Evolutionary conservation across 164 flowering plant genomes (phyloP), one percentile per base, ranked within the genome.

Genomic region (Stephania japonica): DNA sequence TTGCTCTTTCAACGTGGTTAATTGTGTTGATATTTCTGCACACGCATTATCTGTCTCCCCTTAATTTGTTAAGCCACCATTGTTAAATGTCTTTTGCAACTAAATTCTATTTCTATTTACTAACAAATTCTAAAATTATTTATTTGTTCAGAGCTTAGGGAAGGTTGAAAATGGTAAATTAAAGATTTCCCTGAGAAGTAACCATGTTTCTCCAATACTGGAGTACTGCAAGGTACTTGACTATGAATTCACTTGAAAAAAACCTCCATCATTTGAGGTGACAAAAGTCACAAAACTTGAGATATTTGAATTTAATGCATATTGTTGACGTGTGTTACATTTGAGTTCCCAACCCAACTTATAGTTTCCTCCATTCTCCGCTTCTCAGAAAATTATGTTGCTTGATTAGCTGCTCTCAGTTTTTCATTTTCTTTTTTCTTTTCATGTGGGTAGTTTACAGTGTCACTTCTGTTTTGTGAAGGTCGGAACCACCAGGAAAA

Each of bases 401-500:
- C 71, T 10, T 16, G n/a, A 26, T 65, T 41, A 44, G 5, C 49
- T 25, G 23, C n/a, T 21, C n/a, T 7, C 24, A 5, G 3, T 56
- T 59, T 59, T 5, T 59, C 6, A 19, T 59, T 59, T n/a, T 59
- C 0, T n/a, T 59, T 56, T 59, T 59, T 7, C 53, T 16, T 9
- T 47, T 47, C 16, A 11, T 47, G 12, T 8, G 53, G 53, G 53
- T 65, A 18, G 19, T 69, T 59, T 64, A 67, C 42, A 70, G 56
- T 12, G 50, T 59, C 49, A 49, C 26, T 73, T 70, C 25, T 13
- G 12, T 70, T 24, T 77, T 41, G 9, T 81, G 81, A 70, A 95
- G 99, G 84, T 90, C 65, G 99, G 97, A 79, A 74, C 78, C 66
- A 91, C 99, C 49, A 88, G 99, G 76, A 91, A 78, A 87, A 78